phyloP scores from a whole-genome alignment of 2,329 filamentous ascomycete genomes.

The Mycosphaerella sp. region DNA sequence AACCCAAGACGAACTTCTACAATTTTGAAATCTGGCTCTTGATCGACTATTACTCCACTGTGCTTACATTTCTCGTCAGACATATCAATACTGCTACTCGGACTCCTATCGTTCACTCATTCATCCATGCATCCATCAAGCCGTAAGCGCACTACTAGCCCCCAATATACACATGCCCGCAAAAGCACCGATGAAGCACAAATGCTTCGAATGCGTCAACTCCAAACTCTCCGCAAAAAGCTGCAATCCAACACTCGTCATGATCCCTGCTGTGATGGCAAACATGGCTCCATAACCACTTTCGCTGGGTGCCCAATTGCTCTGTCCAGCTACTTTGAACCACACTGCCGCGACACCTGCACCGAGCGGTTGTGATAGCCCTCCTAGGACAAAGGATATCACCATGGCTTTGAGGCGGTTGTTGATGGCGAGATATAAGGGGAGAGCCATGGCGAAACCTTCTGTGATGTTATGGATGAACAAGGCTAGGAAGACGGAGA shows the following conservation, averaged over 20 bases:
- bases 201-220: conserved; percentile 68
- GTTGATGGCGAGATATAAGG: conserved; percentile 82
- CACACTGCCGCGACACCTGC: conserved; percentile 78
- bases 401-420: conserved; percentile 75
- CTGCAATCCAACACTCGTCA: conserved; percentile 87
- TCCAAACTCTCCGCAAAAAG: conserved; percentile 81
- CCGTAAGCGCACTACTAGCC: conserved; percentile 76
- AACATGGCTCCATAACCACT: conserved; percentile 73
- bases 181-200: conserved; percentile 77
- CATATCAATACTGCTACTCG: too few species aligned
- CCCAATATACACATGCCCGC: conserved; percentile 83
- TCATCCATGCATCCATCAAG: conserved; percentile 31
- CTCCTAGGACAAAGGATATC: conserved; percentile 77
- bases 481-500: conserved; percentile 89
- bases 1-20: too few species aligned
- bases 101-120: too few species aligned
- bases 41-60: too few species aligned
- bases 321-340: conserved; percentile 65
- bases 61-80: too few species aligned
- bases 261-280: conserved; percentile 83
- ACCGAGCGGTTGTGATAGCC: conserved; percentile 78
- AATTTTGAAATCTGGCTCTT: too few species aligned
- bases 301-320: conserved; percentile 45
- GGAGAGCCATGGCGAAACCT: conserved; percentile 88
- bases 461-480: conserved; percentile 99